A percentile compares a stretch with the other conserved stretches of the same genome.
These are phyloP conservation scores for Moesziomyces parantarcticus DNA, from an alignment of 1,284 basidiomycete genomes.

Conservation along the genomic window DNA sequence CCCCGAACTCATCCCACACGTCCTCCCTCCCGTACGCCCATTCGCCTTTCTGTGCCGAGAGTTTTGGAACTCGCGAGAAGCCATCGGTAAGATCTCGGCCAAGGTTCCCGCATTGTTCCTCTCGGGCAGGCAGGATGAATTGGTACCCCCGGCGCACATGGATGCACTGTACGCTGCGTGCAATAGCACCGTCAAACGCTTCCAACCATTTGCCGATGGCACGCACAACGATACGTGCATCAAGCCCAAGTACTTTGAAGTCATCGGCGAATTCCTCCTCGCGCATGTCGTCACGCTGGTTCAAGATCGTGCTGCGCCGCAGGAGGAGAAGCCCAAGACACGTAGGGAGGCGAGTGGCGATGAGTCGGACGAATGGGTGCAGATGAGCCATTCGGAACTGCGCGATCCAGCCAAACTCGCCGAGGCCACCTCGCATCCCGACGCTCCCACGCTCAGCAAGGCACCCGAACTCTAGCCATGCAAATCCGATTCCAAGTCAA, in stretches of 20 bases:
- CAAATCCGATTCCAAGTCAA: no score
- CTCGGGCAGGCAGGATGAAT: conserved; percentile 80
- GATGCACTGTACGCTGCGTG: conserved; percentile 76
- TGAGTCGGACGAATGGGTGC: conserved; percentile 52
- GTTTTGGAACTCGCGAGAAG: conserved; percentile 84
- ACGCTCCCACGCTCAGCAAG: conserved; percentile 33
- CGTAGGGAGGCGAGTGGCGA: conserved; percentile 14
- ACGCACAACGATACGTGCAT: conserved; percentile 73
- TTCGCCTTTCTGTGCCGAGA: conserved; percentile 85
- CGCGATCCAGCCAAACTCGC: conserved; percentile 13
- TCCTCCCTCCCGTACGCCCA: conserved; percentile 81
- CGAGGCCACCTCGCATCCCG: conserved; percentile 1
- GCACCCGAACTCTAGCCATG: conserved; percentile 21
- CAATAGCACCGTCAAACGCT: conserved; percentile 70
- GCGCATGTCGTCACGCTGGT: conserved; percentile 40
- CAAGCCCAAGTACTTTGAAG: conserved; percentile 61
- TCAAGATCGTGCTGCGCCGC: not conserved
- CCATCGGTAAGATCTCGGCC: conserved; percentile 77
- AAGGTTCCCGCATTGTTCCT: conserved; percentile 86
- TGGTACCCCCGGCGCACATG: conserved; percentile 90
- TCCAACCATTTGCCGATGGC: conserved; percentile 72
- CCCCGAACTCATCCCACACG: conserved; percentile 72
- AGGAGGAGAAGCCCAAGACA: not conserved
- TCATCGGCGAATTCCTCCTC: conserved; percentile 56
- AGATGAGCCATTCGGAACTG: conserved; percentile 51